Evolutionary conservation across 2,329 filamentous ascomycete genomes (phyloP).

Genomic region (Calonectria pteridis): DNA sequence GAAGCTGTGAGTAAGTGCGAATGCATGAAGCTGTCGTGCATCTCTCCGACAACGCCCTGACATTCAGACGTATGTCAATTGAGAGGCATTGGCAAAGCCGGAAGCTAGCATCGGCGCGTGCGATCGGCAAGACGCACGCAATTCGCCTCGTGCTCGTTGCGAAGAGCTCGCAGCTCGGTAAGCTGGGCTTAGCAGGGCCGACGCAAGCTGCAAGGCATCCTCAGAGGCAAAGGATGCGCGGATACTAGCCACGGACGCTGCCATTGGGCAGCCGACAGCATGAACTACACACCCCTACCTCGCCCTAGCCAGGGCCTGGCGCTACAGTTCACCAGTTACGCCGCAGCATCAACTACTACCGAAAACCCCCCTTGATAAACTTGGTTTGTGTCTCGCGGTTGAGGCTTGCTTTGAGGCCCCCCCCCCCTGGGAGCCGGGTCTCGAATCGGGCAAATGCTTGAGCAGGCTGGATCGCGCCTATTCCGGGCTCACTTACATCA

Average conservation of each 20-base stretch:
- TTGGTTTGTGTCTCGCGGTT: constrained; percentile 25
- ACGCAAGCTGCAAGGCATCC: constrained; percentile 34
- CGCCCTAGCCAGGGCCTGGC: constrained; percentile 20
- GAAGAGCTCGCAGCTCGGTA: constrained; percentile 28
- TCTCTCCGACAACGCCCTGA: neutral
- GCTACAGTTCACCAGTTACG: constrained; percentile 27
- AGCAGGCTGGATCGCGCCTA: constrained; percentile 20
- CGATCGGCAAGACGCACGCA: constrained; percentile 31
- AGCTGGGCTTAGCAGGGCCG: constrained; percentile 20
- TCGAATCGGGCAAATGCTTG: constrained; percentile 22
- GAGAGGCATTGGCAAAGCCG: neutral
- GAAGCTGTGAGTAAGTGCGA: constrained; percentile 1
- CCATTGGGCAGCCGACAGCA: constrained; percentile 30
- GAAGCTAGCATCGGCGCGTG: constrained; percentile 13
- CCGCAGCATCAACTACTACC: constrained; percentile 13
- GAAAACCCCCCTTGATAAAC: neutral
- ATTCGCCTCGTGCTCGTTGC: constrained; percentile 22
- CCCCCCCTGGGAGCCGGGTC: constrained; percentile 18
- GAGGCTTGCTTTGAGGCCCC: constrained; percentile 11
- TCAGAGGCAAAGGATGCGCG: constrained; percentile 18
- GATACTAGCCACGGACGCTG: constrained; percentile 18
- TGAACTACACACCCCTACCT: constrained; percentile 39
- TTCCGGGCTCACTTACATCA: constrained; percentile 21
- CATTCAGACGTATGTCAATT: constrained; percentile 9
- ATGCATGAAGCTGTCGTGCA: constrained; percentile 15